Base-by-base conservation (phyloP, 202 grass and related monocot genomes). In the Carex arenaria region DNA sequence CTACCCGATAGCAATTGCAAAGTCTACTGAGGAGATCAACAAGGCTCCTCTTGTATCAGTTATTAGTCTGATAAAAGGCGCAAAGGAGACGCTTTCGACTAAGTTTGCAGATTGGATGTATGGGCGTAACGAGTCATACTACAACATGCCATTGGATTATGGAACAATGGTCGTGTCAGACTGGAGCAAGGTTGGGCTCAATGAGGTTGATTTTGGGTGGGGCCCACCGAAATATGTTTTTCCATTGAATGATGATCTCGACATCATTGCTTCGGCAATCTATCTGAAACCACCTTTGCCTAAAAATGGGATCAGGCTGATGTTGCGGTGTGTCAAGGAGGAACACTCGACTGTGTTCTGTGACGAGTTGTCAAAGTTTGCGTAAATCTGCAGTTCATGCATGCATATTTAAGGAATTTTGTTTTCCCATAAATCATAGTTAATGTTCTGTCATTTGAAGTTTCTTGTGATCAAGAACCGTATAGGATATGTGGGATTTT, bases 111-210 rank as follows among this genome's bases (percentile, higher is more conserved):
- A 87, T 20, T 95, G 93, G 93, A 72, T 93, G 86, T 84, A 66
- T 0, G 90, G 88, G 0, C 84, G 80, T 0, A 78, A 85, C 6
- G 80, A 92, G 64, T 88, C 72, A 8, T 88, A 90, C 56, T 85
- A 92, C 80, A 92, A 91, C 2, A 72, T 95, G 83, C 84, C 75
- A 0, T 38, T 92, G 52, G 90, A 95, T 56, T 95, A 95, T 22
- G 93, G 90, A 6, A 92, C 93, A 1, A 55, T 95, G 22, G n/a
- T 86, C 0, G 86, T 92, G 67, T 84, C 93, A 0, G 93, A 95
- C 19, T 92, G 93, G 93, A 95, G 80, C 57, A 83, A 86, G 1
- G 86, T 95, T 0, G 93, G 93, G 0, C 86, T 94, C 86, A 83
- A 86, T 0, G 92, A 94, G 82, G 92, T 90, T 0, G 81, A 92